Percentiles rank a stretch among this genome's conserved stretches.
These are phyloP conservation scores for Cladorrhinum samala DNA, from an alignment of 495 filamentous ascomycete genomes.

Conservation along the genomic window DNA sequence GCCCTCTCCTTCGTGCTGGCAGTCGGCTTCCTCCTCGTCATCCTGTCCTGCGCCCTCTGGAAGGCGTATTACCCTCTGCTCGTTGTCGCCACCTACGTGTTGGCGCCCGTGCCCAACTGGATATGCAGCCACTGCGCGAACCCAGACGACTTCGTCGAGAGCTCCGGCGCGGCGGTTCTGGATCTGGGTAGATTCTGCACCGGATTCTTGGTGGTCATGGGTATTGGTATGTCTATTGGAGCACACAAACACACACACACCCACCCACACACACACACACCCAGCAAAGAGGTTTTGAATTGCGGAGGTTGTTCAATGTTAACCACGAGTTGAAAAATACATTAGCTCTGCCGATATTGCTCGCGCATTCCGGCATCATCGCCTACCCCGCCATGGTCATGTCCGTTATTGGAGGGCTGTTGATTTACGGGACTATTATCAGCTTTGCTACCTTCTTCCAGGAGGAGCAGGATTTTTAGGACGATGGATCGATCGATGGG, in stretches of 20 bases:
- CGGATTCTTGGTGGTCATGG: constrained; percentile 96
- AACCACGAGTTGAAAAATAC: no score
- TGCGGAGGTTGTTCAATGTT: no score
- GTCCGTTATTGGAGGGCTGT: constrained; percentile 82
- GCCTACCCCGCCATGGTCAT: constrained; percentile 83
- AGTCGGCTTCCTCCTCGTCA: constrained; percentile 97
- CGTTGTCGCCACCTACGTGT: constrained; percentile 89
- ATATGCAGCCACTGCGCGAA: constrained; percentile 81
- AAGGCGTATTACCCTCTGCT: constrained; percentile 87
- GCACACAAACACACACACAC: no score
- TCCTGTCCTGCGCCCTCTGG: constrained; percentile 93
- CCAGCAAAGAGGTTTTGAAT: no score
- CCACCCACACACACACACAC: no score
- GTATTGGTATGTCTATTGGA: constrained; percentile 65
- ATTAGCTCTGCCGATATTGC: constrained; percentile 82
- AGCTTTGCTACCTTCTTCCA: constrained; percentile 97
- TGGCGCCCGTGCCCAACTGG: constrained; percentile 94
- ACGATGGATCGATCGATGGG: no score
- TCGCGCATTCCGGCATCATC: constrained; percentile 82
- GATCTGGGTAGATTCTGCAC: constrained; percentile 94
- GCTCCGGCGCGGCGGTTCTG: constrained; percentile 67
- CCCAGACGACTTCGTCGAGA: constrained; percentile 96
- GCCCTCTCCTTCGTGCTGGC: constrained; percentile 97
- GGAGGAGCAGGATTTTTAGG: constrained; percentile 78
- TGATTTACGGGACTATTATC: constrained; percentile 98